Evolutionary conservation across 805 yeast species (phyloP).

Genomic region (Cephaloascus fragrans): DNA sequence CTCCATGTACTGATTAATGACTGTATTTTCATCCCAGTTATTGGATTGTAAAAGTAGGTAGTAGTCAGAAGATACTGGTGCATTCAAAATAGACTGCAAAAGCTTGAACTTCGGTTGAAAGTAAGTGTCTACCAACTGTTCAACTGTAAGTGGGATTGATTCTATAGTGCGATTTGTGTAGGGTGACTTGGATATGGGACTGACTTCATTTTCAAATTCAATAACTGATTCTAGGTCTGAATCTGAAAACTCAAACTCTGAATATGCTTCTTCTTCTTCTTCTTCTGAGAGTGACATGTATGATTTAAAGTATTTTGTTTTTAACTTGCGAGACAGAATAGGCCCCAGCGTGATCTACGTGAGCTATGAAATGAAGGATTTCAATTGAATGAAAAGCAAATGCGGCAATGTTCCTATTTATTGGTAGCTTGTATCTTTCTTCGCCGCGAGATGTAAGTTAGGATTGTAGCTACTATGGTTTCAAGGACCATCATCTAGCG

Average conservation of each 20-base stretch:
- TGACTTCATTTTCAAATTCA: background rate
- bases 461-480: too few species aligned
- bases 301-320: too few species aligned
- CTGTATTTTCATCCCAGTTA: slow-evolving; percentile 50
- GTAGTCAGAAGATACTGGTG: background rate
- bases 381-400: too few species aligned
- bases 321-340: too few species aligned
- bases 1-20: slow-evolving; percentile 46
- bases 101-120: background rate
- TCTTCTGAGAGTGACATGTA: too few species aligned
- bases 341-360: too few species aligned
- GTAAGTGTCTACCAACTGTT: background rate
- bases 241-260: slow-evolving; percentile 29
- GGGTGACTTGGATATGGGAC: background rate
- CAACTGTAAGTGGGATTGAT: background rate
- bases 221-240: background rate
- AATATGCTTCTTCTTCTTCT: slow-evolving; percentile 87
- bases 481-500: too few species aligned
- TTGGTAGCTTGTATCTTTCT: too few species aligned
- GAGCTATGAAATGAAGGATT: too few species aligned
- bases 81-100: background rate
- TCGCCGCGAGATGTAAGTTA: too few species aligned
- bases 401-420: too few species aligned
- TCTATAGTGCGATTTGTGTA: background rate
- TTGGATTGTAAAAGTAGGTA: slow-evolving; percentile 34